Conservation (phyloP, 192 early-diverging fungal species). For the Coemansia sp. region DNA sequence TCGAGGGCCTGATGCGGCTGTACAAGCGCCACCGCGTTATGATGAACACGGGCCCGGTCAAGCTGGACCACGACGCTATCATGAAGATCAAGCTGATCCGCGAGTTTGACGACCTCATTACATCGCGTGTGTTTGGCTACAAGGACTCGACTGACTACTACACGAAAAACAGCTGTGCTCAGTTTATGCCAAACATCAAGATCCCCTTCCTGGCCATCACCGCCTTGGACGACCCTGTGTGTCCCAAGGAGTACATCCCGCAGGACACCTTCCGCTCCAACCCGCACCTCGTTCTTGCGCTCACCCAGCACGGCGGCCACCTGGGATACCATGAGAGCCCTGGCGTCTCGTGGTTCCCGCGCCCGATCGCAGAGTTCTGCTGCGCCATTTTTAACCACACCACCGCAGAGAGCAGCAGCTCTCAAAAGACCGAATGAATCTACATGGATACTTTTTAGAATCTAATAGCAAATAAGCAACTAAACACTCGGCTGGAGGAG, state of each 20-base stretch:
- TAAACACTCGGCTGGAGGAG: no score
- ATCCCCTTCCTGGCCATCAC: conserved; percentile 83
- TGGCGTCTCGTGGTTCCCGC: conserved; percentile 54
- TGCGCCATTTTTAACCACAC: conserved; percentile 51
- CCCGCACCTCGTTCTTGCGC: conserved; percentile 74
- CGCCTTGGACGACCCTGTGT: conserved; percentile 91
- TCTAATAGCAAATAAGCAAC: no score
- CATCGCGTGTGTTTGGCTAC: conserved; percentile 70
- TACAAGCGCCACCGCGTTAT: conserved; percentile 51
- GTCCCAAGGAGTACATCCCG: conserved; percentile 62
- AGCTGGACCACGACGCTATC: conserved; percentile 55
- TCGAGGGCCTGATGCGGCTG: conserved; percentile 52
- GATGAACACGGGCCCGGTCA: conserved; percentile 40
- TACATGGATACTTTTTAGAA: no score
- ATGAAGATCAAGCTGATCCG: conserved; percentile 57
- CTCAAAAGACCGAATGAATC: no score
- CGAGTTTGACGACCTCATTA: conserved; percentile 82
- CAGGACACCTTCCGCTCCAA: conserved; percentile 68
- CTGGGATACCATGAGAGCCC: conserved; percentile 81
- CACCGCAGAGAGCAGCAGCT: not conserved
- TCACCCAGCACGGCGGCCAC: conserved; percentile 83
- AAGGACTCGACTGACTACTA: conserved; percentile 82
- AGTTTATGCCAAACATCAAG: conserved; percentile 59
- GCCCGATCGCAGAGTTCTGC: conserved; percentile 67
- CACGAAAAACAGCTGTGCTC: conserved; percentile 57